Percentiles rank a stretch among this genome's conserved stretches.
These are phyloP conservation scores for Geotrichum europaeum DNA, from an alignment of 1,139 yeast genomes.

Conservation along the genomic window DNA sequence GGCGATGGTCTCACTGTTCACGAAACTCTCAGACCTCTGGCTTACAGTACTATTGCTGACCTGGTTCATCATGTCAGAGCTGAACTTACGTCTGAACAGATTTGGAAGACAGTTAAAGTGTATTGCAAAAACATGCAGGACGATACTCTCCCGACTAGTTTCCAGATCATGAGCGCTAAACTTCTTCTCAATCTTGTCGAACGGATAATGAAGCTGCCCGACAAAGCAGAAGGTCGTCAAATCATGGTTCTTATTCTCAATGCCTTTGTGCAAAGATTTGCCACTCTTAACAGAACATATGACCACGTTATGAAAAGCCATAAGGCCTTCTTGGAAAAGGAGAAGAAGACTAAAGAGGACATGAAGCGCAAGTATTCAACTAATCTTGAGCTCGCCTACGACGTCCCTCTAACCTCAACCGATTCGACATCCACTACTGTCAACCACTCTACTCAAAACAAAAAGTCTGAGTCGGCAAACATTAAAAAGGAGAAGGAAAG, in stretches of 20 bases:
- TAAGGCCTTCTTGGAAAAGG: slow-evolving; percentile 21
- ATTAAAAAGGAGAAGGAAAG: slow-evolving; percentile 19
- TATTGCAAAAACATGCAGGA: slow-evolving; percentile 81
- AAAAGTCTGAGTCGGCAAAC: slow-evolving; percentile 19
- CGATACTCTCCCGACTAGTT: slow-evolving; percentile 76
- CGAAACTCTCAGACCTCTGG: slow-evolving; percentile 81
- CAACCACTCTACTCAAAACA: slow-evolving; percentile 6
- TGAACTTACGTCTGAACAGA: slow-evolving; percentile 75
- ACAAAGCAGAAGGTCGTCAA: slow-evolving; percentile 80
- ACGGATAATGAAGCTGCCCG: slow-evolving; percentile 75
- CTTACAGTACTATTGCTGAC: slow-evolving; percentile 94
- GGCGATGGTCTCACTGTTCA: slow-evolving; percentile 91
- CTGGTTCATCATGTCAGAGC: slow-evolving; percentile 87
- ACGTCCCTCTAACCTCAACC: slow-evolving; percentile 5
- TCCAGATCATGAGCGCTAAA: slow-evolving; percentile 96
- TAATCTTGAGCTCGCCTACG: slow-evolving; percentile 14
- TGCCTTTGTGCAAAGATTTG: slow-evolving; percentile 80
- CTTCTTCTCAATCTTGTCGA: slow-evolving; percentile 81
- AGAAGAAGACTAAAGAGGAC: slow-evolving; percentile 18
- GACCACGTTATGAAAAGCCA: slow-evolving; percentile 62
- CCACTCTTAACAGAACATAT: slow-evolving; percentile 65
- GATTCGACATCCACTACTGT: slow-evolving; percentile 6
- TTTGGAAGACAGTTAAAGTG: slow-evolving; percentile 80
- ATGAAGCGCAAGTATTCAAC: slow-evolving; percentile 16
- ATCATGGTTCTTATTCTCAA: slow-evolving; percentile 60